Conservation (phyloP, 768 basidiomycete species). For the Kwoniella europaea region DNA sequence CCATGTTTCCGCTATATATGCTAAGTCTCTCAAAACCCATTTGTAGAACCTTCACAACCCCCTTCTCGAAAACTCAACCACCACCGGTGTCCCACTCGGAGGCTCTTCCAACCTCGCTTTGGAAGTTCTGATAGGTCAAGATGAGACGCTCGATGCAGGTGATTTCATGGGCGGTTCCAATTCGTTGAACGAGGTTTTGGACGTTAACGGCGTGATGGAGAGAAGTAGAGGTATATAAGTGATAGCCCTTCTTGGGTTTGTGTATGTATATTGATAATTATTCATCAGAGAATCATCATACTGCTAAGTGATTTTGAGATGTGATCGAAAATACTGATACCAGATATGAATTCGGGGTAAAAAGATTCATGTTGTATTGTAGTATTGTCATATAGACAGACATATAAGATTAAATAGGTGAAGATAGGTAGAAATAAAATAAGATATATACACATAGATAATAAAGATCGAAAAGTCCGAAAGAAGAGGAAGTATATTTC, state of each 20-base stretch:
- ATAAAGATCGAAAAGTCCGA: not conserved
- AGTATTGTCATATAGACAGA: not conserved
- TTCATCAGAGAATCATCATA: too few relatives aligned
- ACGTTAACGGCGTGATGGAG: constrained; percentile 48
- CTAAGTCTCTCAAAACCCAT: constrained; percentile 3
- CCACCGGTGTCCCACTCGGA: constrained; percentile 51
- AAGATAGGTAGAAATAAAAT: not conserved
- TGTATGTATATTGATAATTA: too few relatives aligned
- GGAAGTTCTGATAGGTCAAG: constrained; percentile 91
- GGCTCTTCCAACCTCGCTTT: constrained; percentile 74
- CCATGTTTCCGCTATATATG: not conserved
- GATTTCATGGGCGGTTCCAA: constrained; percentile 79
- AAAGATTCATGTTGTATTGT: too few relatives aligned
- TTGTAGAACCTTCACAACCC: constrained; percentile 52
- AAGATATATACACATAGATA: not conserved
- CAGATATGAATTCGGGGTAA: too few relatives aligned
- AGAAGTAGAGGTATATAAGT: constrained; percentile 42
- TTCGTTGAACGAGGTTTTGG: constrained; percentile 37
- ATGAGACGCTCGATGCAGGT: constrained; percentile 75
- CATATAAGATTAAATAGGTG: not conserved
- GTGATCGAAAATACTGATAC: too few relatives aligned
- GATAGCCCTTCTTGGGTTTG: too few relatives aligned
- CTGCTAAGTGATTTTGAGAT: too few relatives aligned
- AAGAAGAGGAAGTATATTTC: not conserved
- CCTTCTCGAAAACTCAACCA: constrained; percentile 37